These are phyloP conservation scores for Fusarium sp. DNA, from an alignment of 2,329 filamentous ascomycete genomes.

Conservation along the genomic window DNA sequence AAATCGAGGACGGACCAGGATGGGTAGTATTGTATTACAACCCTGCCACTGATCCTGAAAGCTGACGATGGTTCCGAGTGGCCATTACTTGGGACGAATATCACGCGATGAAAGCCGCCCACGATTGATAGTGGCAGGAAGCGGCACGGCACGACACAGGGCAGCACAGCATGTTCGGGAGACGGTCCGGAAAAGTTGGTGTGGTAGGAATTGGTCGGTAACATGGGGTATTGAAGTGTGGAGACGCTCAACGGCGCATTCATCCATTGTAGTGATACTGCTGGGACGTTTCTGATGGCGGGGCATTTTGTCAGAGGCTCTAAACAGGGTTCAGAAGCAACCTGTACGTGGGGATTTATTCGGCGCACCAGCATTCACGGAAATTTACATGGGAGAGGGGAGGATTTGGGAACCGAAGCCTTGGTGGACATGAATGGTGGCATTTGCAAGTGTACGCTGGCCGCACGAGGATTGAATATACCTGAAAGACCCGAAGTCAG, in stretches of 20 bases:
- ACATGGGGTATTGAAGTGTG: slow-evolving; percentile 20
- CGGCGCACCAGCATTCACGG: slow-evolving; percentile 23
- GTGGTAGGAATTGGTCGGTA: slow-evolving; percentile 28
- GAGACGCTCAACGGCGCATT: slow-evolving; percentile 18
- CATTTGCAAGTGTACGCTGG: slow-evolving; percentile 37
- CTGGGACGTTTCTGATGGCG: slow-evolving; percentile 7
- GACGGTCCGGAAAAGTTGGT: slow-evolving; percentile 29
- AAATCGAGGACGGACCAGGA: slow-evolving; percentile 18
- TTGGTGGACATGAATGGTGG: slow-evolving; percentile 18
- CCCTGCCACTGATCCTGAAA: slow-evolving; percentile 15
- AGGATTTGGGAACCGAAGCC: background rate
- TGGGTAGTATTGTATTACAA: slow-evolving; percentile 15
- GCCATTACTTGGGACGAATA: slow-evolving; percentile 15
- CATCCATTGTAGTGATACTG: slow-evolving; percentile 1
- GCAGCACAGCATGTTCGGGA: slow-evolving; percentile 18
- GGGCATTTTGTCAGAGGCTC: slow-evolving; percentile 16
- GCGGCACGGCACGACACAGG: slow-evolving; percentile 5
- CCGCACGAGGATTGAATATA: slow-evolving; percentile 41
- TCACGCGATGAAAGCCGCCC: slow-evolving; percentile 6
- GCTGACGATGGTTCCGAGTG: slow-evolving; percentile 18
- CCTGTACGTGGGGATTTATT: slow-evolving; percentile 17
- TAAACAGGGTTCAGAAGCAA: slow-evolving; percentile 1
- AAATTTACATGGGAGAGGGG: slow-evolving; percentile 12
- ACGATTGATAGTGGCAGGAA: slow-evolving; percentile 17
- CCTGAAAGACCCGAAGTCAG: slow-evolving; percentile 26